Conservation (phyloP, 768 basidiomycete species). For the Panaeolus cyanescens region DNA sequence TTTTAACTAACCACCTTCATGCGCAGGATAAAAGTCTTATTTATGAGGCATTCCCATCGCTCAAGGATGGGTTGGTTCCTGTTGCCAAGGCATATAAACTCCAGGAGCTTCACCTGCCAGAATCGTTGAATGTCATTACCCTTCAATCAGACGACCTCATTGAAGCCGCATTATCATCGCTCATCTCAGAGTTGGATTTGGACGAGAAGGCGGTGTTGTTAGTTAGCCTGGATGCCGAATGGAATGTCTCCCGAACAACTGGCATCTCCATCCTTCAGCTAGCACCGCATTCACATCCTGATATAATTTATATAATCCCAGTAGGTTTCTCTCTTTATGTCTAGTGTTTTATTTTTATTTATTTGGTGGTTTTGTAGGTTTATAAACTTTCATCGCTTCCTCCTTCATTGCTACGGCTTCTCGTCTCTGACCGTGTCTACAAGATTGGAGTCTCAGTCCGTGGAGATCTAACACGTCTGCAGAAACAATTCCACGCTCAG, state of each 20-base stretch:
- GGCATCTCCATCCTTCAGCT: slow-evolving; percentile 2
- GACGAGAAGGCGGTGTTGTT: background rate
- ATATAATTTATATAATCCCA: slow-evolving; percentile 5
- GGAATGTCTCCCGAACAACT: background rate
- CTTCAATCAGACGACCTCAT: background rate
- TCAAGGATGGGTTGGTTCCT: background rate
- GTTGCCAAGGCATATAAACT: slow-evolving; percentile 2
- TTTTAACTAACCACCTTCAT: background rate
- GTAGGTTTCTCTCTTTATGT: background rate
- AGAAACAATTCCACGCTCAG: slow-evolving; percentile 4
- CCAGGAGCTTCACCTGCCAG: background rate
- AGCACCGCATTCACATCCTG: background rate
- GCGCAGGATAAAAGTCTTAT: slow-evolving; percentile 7
- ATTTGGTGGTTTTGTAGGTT: background rate
- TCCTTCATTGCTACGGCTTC: background rate
- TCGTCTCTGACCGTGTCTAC: background rate
- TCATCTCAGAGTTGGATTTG: background rate
- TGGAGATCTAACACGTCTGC: slow-evolving; percentile 6
- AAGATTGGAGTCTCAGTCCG: slow-evolving; percentile 7
- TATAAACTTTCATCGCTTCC: background rate
- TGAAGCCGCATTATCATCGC: background rate
- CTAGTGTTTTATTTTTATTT: background rate
- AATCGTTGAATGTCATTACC: background rate
- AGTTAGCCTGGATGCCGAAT: slow-evolving; percentile 7
- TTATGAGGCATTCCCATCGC: slow-evolving; percentile 4